Percentiles rank a stretch among this genome's conserved stretches.
Conservation (phyloP, 2,329 filamentous ascomycete genomes). For the Beauveria scarabaeidicola region DNA sequence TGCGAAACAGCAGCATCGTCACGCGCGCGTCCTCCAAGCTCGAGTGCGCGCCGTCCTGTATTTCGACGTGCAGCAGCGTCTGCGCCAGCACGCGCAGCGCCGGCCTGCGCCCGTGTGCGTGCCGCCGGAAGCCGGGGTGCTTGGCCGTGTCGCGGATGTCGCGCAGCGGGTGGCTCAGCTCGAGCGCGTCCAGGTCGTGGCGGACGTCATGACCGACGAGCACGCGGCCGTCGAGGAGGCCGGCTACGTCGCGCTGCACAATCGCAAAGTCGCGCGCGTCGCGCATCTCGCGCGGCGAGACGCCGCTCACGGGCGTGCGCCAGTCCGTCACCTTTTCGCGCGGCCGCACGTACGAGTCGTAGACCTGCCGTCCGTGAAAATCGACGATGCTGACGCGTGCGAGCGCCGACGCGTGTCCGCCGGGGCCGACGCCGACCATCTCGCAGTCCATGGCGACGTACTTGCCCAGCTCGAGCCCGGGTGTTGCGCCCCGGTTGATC, state of each 20-base stretch:
- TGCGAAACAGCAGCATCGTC: constrained; percentile 80
- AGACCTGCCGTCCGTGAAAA: constrained; percentile 84
- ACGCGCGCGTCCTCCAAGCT: constrained; percentile 75
- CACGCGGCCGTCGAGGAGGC: constrained; percentile 60
- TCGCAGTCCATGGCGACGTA: constrained; percentile 94
- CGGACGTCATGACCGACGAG: constrained; percentile 77
- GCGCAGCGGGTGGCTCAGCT: constrained; percentile 67
- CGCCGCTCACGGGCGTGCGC: constrained; percentile 78
- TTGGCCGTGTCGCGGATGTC: constrained; percentile 81
- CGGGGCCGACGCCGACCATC: constrained; percentile 84
- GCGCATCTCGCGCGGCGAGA: constrained; percentile 64
- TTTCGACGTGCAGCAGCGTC: constrained; percentile 51
- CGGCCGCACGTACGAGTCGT: constrained; percentile 85
- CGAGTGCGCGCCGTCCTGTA: constrained; percentile 56
- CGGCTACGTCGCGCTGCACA: constrained; percentile 64
- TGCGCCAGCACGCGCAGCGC: constrained; percentile 51
- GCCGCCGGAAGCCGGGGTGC: constrained; percentile 64
- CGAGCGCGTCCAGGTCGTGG: constrained; percentile 68
- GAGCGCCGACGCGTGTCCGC: constrained; percentile 62
- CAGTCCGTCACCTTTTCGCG: constrained; percentile 78
- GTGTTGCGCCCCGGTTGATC: constrained; percentile 55
- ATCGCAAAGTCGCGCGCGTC: constrained; percentile 62
- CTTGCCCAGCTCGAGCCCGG: constrained; percentile 66
- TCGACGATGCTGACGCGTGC: constrained; percentile 88
- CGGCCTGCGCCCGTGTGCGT: constrained; percentile 59